Evolutionary conservation across 352 stramenopile genomes (phyloP).

Genomic region (Phytophthora pluvialis): DNA sequence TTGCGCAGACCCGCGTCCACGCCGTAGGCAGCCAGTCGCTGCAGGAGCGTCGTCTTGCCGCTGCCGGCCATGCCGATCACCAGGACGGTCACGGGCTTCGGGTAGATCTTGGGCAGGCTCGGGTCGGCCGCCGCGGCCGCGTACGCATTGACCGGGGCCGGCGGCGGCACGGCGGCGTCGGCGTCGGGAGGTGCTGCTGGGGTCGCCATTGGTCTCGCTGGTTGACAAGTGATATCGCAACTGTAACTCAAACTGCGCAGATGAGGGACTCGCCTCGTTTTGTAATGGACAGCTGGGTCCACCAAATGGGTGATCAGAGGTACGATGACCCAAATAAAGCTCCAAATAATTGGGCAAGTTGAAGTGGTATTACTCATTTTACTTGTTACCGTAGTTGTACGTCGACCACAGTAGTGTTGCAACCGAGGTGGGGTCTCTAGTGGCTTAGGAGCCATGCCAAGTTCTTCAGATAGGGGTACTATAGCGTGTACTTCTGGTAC

Average conservation of each 20-base stretch:
- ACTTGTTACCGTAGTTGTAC: constrained; percentile 3
- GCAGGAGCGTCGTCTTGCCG: constrained; percentile 97
- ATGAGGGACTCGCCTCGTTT: too few species aligned
- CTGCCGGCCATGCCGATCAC: constrained; percentile 97
- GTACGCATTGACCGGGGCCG: constrained; percentile 24
- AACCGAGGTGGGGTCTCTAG: constrained; percentile 14
- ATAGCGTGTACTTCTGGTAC: constrained; percentile 43
- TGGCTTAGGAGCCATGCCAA: background rate
- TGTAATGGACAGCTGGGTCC: too few species aligned
- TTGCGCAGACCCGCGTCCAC: constrained; percentile 74
- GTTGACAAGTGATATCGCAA: constrained; percentile 15
- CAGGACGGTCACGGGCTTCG: constrained; percentile 77
- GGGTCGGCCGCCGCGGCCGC: constrained; percentile 28
- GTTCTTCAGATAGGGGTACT: constrained; percentile 14
- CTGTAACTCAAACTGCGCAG: too few species aligned
- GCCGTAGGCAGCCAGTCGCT: constrained; percentile 79
- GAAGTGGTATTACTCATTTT: constrained; percentile 21
- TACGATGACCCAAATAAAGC: too few species aligned
- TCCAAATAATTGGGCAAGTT: constrained; percentile 9
- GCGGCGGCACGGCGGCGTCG: constrained; percentile 14
- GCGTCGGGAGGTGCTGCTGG: constrained; percentile 10
- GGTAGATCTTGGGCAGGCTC: constrained; percentile 57
- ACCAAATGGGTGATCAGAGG: constrained; percentile 4
- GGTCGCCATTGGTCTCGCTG: constrained; percentile 36
- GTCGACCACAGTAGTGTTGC: background rate